Conservation (phyloP, 805 yeast genomes). For the Zygoascus bituminiphila region DNA sequence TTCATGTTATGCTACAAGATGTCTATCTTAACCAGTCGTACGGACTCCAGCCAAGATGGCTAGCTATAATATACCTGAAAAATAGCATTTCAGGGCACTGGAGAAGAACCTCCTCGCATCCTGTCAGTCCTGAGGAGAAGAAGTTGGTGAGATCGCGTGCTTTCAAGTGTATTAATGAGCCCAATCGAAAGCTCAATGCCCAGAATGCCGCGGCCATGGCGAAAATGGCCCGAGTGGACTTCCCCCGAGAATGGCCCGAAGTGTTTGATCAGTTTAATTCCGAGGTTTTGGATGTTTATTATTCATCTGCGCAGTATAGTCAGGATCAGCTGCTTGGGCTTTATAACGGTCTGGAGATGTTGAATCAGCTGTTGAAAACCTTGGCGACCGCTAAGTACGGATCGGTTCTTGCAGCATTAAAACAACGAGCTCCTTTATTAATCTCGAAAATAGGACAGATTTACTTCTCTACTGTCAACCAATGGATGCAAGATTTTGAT, state of each 20-base stretch:
- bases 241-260: conserved; percentile 80
- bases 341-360: conserved; percentile 54
- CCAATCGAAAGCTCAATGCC: conserved; percentile 62
- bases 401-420: conserved; percentile 69
- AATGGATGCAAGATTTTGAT: conserved; percentile 41
- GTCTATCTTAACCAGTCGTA: conserved; percentile 52
- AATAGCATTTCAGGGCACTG: conserved; percentile 81
- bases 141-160: conserved; percentile 47
- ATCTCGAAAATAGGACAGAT: conserved; percentile 51
- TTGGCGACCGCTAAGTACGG: conserved; percentile 76
- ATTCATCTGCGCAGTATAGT: conserved; percentile 33
- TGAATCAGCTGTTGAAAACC: conserved; percentile 72
- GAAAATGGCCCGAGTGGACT: conserved; percentile 71
- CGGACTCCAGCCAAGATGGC: conserved; percentile 69
- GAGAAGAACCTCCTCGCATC: conserved; percentile 42
- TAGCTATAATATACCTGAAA: conserved; percentile 79
- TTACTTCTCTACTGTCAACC: conserved; percentile 51
- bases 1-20: conserved; percentile 44
- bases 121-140: conserved; percentile 60
- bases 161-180: conserved; percentile 55
- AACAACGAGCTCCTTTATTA: conserved; percentile 56
- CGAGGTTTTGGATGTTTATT: not conserved
- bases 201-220: conserved; percentile 84
- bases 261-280: conserved; percentile 52
- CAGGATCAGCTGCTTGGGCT: conserved; percentile 28